These are phyloP conservation scores for Pichiaceae sp. DNA, from an alignment of 1,139 yeast species.

Conservation along the genomic window DNA sequence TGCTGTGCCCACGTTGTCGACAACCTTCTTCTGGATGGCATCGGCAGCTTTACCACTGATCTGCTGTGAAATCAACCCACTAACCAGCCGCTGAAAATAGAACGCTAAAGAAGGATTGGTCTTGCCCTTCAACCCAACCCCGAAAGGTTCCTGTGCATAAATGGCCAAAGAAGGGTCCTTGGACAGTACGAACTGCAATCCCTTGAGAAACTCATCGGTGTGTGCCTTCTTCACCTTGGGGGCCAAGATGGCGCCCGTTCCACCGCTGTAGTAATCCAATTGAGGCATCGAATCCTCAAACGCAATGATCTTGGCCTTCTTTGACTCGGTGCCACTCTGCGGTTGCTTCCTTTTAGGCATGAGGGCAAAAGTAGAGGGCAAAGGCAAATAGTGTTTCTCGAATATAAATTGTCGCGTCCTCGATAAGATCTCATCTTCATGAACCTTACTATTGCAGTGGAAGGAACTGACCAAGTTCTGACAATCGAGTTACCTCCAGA, in stretches of 20 bases:
- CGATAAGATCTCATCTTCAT: slow-evolving; percentile 13
- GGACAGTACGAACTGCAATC: slow-evolving; percentile 24
- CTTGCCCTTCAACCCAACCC: not conserved
- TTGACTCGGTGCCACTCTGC: not conserved
- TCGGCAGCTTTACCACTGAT: slow-evolving; percentile 79
- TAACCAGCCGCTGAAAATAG: slow-evolving; percentile 34
- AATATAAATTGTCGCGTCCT: too few relatives aligned
- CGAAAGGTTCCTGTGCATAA: slow-evolving; percentile 20
- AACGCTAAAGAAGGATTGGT: slow-evolving; percentile 16
- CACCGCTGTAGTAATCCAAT: not conserved
- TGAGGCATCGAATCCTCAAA: slow-evolving; percentile 2
- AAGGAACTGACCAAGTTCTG: slow-evolving; percentile 23
- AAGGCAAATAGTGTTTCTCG: too few relatives aligned
- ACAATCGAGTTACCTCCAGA: slow-evolving; percentile 56
- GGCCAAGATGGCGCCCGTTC: not conserved
- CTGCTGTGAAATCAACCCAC: slow-evolving; percentile 68
- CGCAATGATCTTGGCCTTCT: slow-evolving; percentile 3
- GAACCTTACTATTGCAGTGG: slow-evolving; percentile 30
- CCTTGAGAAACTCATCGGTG: slow-evolving; percentile 26
- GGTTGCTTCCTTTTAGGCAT: not conserved
- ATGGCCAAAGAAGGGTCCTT: slow-evolving; percentile 27
- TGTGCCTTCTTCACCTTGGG: slow-evolving; percentile 31
- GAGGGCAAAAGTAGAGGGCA: not conserved
- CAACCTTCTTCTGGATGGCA: slow-evolving; percentile 48
- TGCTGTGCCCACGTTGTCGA: slow-evolving; percentile 23